Evolutionary conservation across 192 early-diverging fungal species (phyloP), one percentile per base, ranked within the genome.

Genomic region (Chytriomyces sp.): DNA sequence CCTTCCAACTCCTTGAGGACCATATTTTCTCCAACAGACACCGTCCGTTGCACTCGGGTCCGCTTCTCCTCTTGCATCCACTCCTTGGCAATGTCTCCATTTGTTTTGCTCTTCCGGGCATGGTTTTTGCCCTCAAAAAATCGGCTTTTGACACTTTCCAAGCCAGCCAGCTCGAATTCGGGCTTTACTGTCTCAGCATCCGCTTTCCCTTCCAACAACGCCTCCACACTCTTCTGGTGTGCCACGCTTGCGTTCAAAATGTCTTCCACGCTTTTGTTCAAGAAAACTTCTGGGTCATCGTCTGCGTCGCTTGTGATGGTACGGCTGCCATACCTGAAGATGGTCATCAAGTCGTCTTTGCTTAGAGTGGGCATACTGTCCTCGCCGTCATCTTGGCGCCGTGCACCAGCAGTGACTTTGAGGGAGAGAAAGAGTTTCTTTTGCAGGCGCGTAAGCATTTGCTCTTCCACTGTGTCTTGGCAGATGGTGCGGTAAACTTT

Each of bases 401-500:
- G 14, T 56, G 67, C 59, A 52, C 69, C 77, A 53, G 66, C 77
- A 22, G 77, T 75, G 58, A 78, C 41, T 53, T 73, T 73, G 30
- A 64, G 64, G 30, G 52, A 59, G 34, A 92, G 67, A n/a, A 82
- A 81, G 33, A 92, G 60, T 62, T 91, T 91, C 10, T 85, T 77
- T 38, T 90, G 78, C 3, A 86, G 81, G 28, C 85, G 68, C 36
- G 76, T 78, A 31, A 84, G 77, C 69, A 92, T 91, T 38, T 87
- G 80, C 52, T 92, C 86, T 81, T 96, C 94, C 60, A 94, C 87
- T 4, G 92, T 92, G 26, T 82, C 78, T 40, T 88, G 79, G 5
- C 82, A 81, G 38, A 94, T 82, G 12, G 94, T 73, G 75, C 86
- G 87, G 56, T 89, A 88, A 1, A 94, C 89, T 31, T 83, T 84